Evolutionary conservation across 148 eudicot species (phyloP), one percentile per base, ranked within the genome.

Genomic region (Gaultheria prostrata): DNA sequence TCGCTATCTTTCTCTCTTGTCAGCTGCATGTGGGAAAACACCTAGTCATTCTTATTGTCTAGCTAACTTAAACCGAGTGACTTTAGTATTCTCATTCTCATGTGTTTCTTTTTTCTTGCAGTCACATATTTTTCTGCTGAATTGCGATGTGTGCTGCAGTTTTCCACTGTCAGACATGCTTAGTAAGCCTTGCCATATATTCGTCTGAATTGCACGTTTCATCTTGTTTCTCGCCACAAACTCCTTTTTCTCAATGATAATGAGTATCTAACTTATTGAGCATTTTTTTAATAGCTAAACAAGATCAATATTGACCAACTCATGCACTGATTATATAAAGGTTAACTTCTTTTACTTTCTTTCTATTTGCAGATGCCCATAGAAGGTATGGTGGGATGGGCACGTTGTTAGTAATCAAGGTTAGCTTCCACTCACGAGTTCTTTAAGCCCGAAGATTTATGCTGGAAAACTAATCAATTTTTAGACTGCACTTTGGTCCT

Each of bases 331-430:
- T 70, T 71, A 67, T 69, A 18, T n/a, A 85, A 51, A 73, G 11
- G 59, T 11, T 80, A 48, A n/a, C 7, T 61, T 39, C 72, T 74
- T 11, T 83, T 50, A 3, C 21, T 79, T 61, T 45, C 45, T 45
- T 59, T 84, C 76, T 71, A 48, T 73, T 59, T 86, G 77, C 88
- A 94, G 98, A 94, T 80, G 93, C 97, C 50, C 99, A 96, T 78
- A 90, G 80, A 85, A 89, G 80, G 32, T 92, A 91, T 87, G 95
- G 95, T 79, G 98, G 98, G 71, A 91, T 94, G 89, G 99, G 99
- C 54, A 93, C 98, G 4, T 79, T 96, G 84, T 87, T 96, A 87
- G 99, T 96, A 13, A 94, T 89, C 59, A 96, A 91, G 95, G 99
- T 94, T 18, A 49, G 89, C 75, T 73, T 84, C n/a, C 39, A 33